Evolutionary conservation across 208 protist species (phyloP).

Genomic region (Acanthamoeba royreba): DNA sequence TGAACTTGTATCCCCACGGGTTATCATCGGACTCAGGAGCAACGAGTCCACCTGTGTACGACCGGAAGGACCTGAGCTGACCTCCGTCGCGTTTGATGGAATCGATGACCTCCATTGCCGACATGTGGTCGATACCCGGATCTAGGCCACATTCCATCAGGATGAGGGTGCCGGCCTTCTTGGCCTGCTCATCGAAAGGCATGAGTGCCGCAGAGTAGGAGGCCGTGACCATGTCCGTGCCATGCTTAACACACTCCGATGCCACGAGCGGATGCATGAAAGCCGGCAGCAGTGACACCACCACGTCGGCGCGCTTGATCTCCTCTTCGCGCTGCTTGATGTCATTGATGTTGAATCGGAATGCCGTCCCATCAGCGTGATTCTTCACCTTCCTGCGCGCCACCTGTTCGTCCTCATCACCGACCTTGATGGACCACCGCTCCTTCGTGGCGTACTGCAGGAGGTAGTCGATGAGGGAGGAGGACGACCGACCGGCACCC

Average conservation of each 20-base stretch:
- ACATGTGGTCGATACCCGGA: constrained; percentile 82
- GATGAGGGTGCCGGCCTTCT: constrained; percentile 55
- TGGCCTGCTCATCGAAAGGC: constrained; percentile 54
- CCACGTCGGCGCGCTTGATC: constrained; percentile 51
- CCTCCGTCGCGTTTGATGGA: neutral
- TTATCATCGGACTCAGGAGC: constrained; percentile 62
- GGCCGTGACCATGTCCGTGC: constrained; percentile 59
- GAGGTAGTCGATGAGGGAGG: neutral
- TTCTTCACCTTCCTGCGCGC: neutral
- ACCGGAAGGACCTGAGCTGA: constrained; percentile 61
- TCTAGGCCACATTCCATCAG: constrained; percentile 83
- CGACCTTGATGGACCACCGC: neutral
- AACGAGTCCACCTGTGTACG: constrained; percentile 63
- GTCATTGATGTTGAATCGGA: constrained; percentile 38
- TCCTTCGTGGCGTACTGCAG: neutral
- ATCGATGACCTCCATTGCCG: constrained; percentile 58
- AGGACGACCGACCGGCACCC: neutral
- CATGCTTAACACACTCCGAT: constrained; percentile 40
- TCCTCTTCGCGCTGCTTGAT: constrained; percentile 11
- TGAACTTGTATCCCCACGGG: constrained; percentile 73
- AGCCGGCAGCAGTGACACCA: constrained; percentile 64
- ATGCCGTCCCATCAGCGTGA: neutral
- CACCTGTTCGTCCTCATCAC: neutral
- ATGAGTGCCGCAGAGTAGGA: neutral
- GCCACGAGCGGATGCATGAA: constrained; percentile 49